A percentile compares a stretch with the other conserved stretches of the same genome.
Conservation (phyloP, 352 stramenopile genomes). For the Phytophthora constricta region DNA sequence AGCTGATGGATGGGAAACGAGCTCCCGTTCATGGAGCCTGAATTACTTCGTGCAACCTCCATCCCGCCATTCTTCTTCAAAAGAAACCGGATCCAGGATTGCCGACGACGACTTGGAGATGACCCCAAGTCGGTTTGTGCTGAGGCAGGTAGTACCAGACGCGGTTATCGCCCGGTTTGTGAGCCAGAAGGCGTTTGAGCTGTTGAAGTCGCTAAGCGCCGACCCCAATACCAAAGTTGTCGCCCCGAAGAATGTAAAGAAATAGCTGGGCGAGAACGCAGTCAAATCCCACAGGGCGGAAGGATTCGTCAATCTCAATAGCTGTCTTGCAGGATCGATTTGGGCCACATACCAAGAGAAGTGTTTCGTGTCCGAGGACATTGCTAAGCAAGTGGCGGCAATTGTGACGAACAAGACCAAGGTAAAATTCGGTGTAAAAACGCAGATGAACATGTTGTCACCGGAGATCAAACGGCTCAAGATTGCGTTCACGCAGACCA, state of each 20-base stretch:
- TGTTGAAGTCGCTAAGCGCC: not conserved
- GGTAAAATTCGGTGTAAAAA: not conserved
- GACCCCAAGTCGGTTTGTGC: too few species aligned
- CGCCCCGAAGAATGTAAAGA: too few species aligned
- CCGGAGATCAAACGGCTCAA: not conserved
- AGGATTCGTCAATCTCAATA: not conserved
- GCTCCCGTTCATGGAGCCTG: too few species aligned
- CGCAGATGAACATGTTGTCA: not conserved
- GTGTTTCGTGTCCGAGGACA: not conserved
- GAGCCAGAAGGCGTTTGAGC: not conserved
- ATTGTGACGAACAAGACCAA: not conserved
- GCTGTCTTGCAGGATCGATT: not conserved
- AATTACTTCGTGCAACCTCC: too few species aligned
- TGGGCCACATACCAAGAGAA: not conserved
- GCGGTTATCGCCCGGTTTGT: not conserved
- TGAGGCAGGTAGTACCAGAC: too few species aligned
- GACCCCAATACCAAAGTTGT: too few species aligned
- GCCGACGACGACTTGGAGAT: too few species aligned
- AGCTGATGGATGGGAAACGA: too few species aligned
- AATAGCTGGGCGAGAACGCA: not conserved
- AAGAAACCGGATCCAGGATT: too few species aligned
- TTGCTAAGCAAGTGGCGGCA: not conserved
- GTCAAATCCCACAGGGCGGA: not conserved
- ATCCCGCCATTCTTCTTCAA: too few species aligned
- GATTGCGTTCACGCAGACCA: conserved; percentile 9